Conservation (phyloP, 169 alveolate species). For the Toxoplasma gondii region DNA sequence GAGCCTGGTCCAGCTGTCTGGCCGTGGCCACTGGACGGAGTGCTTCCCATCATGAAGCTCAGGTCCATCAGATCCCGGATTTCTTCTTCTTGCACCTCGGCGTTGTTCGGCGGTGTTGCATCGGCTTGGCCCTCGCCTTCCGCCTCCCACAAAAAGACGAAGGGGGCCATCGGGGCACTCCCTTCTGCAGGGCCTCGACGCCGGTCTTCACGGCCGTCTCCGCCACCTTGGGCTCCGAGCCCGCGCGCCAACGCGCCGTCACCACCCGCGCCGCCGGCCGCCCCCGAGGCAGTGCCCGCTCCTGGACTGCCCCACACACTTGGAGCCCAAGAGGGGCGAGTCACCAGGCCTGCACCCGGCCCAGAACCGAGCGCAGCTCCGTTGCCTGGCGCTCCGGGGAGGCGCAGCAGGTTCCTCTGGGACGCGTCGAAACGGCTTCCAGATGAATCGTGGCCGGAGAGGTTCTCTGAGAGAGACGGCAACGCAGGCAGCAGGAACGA, state of each 20-base stretch:
- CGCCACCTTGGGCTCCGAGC: not conserved
- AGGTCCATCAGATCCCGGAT: conserved; percentile 44
- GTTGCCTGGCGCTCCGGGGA: not conserved
- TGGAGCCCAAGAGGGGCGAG: not conserved
- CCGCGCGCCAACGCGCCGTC: conserved; percentile 3
- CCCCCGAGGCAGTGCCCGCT: not conserved
- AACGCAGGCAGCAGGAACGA: not conserved
- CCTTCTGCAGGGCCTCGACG: not conserved
- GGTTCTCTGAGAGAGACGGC: not conserved
- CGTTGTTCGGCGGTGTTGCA: conserved; percentile 12
- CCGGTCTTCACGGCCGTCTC: not conserved
- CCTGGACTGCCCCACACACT: conserved; percentile 29
- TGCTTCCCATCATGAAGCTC: conserved; percentile 26
- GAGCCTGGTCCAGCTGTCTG: not conserved
- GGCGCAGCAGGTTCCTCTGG: not conserved
- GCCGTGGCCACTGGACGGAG: conserved; percentile 20
- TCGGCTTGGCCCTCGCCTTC: conserved; percentile 21
- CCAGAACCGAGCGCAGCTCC: not conserved
- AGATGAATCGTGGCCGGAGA: not conserved
- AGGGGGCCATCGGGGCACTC: not conserved
- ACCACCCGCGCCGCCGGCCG: not conserved
- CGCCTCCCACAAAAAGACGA: conserved; percentile 5
- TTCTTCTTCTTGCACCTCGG: conserved; percentile 46
- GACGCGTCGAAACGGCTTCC: not conserved
- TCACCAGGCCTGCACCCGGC: not conserved